Percentiles rank a stretch among this genome's conserved stretches.
phyloP scores from a whole-genome alignment of 1,139 yeast genomes.

The Kodamaea sp. region DNA sequence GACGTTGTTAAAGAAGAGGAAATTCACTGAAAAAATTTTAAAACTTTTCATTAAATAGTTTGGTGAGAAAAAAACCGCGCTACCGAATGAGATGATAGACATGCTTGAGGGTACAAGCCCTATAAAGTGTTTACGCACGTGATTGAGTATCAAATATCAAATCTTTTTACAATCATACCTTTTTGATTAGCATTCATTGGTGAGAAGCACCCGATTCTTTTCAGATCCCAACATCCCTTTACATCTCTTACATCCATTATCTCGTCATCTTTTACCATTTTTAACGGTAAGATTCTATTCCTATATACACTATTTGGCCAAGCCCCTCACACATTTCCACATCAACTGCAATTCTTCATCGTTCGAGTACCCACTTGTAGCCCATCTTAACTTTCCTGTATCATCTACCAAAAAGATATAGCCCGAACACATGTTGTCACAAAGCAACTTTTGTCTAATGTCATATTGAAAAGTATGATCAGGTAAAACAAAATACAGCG shows the following conservation, averaged over 20 bases:
- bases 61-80: slow-evolving; percentile 5
- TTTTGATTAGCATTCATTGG: too few species aligned
- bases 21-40: slow-evolving; percentile 8
- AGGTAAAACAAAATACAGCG: slow-evolving; percentile 60
- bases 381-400: slow-evolving; percentile 81
- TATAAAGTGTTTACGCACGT: slow-evolving; percentile 3
- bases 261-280: background rate
- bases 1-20: slow-evolving; percentile 36
- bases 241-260: background rate
- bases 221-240: background rate
- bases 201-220: background rate
- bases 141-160: background rate
- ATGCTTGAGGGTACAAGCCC: slow-evolving; percentile 12
- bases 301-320: slow-evolving; percentile 29
- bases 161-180: too few species aligned
- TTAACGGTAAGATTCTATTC: background rate
- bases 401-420: slow-evolving; percentile 76
- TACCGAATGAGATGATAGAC: slow-evolving; percentile 3
- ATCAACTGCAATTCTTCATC: slow-evolving; percentile 58
- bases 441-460: slow-evolving; percentile 55
- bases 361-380: slow-evolving; percentile 77
- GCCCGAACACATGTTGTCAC: slow-evolving; percentile 80
- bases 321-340: slow-evolving; percentile 64
- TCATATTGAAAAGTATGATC: slow-evolving; percentile 57
- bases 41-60: slow-evolving; percentile 11